Evolutionary conservation across 129 eudicot genomes (phyloP).

Genomic region (Helianthus annuus): HanXRQr2.0-SUNRISE NC_035437.2:92708094-92708593

Average conservation of each 20-base stretch:
- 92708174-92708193: background rate
- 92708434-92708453: too few species aligned
- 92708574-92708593: background rate
- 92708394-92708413: too few species aligned
- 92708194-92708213: background rate
- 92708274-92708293: too few species aligned
- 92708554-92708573: background rate
- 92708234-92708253: background rate
- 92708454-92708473: too few species aligned
- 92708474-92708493: too few species aligned
- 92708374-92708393: too few species aligned
- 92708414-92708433: too few species aligned
- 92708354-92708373: too few species aligned
- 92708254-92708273: background rate
- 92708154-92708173: background rate
- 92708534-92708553: background rate
- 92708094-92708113: constrained; percentile 1
- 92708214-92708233: background rate
- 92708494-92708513: too few species aligned
- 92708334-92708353: too few species aligned
- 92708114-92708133: background rate
- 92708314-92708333: too few species aligned
- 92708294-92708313: too few species aligned
- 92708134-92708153: background rate
- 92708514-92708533: background rate